Evolutionary conservation across 345 rosid species (phyloP), one percentile per base, ranked within the genome.

Genomic region (Microthlaspi erraticum): DNA sequence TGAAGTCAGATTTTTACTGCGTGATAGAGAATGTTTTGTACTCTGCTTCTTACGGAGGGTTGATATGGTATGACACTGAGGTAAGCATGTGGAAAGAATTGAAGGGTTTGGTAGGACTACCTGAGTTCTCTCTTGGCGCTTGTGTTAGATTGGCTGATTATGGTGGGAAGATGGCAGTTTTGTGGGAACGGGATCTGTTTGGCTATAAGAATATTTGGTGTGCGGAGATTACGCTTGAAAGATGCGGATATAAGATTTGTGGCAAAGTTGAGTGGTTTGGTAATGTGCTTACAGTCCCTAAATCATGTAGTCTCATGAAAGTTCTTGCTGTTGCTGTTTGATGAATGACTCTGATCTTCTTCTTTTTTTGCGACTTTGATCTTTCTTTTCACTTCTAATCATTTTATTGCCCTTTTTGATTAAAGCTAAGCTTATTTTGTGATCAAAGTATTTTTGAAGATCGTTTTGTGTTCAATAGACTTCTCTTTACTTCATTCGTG

Each of bases 141-240:
- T 74, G 80, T 79, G 64, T 82, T n/a, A n/a, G 32, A 18, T 36
- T 58, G 29, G 63, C 32, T 20, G 46, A 19, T 12, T 58, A 58
- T 37, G 91, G 93, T 1, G 96, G 89, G 36, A 90, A 87, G 18
- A 68, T 90, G 83, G 64, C 68, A 60, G 88, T 87, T 69, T 81
- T 20, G 23, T 20, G 23, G 23, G 23, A 20, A 20, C 2, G 23
- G 23, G 23, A 20, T 20, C 23, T 2, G 23, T 20, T 1, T 20
- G 67, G 42, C 13, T 0, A n/a, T 16, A 29, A 7, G 37, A 31
- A 7, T 18, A 29, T 52, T 52, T 52, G 57, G 58, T 31, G 39
- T 32, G 59, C 59, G 0, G 13, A 3, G 59, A 16, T 54, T 8
- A 7, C 0, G 23, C 37, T 7, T 34, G 7, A 32, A 1, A 54